Percentiles rank a stretch among this genome's conserved stretches.
Conservation (phyloP, 495 filamentous ascomycete genomes). For the Penicillium psychrofluorescens region DNA sequence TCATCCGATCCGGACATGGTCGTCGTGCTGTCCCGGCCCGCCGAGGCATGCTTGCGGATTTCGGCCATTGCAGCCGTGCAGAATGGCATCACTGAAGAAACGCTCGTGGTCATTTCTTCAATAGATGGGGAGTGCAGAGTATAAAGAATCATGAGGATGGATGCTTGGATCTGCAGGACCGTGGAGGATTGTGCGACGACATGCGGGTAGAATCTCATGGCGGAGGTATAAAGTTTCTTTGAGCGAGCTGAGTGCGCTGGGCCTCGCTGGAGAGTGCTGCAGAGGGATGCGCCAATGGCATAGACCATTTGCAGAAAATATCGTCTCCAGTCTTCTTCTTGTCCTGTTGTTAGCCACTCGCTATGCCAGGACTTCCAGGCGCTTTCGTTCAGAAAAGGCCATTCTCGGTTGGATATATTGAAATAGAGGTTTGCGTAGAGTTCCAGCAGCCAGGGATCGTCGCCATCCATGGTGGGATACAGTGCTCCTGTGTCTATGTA, state of each 20-base stretch:
- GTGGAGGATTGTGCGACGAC: slow-evolving; percentile 21
- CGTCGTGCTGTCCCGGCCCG: slow-evolving; percentile 3
- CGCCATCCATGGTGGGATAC: slow-evolving; percentile 7
- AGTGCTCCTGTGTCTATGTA: slow-evolving; percentile 6
- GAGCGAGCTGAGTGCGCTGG: slow-evolving; percentile 16
- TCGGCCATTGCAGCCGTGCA: slow-evolving; percentile 25
- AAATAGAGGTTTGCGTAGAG: slow-evolving; percentile 27
- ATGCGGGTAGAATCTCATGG: slow-evolving; percentile 22
- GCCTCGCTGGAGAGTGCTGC: slow-evolving; percentile 17
- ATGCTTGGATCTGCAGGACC: slow-evolving; percentile 26
- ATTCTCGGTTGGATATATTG: slow-evolving; percentile 24
- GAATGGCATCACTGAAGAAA: slow-evolving; percentile 26
- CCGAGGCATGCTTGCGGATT: slow-evolving; percentile 13
- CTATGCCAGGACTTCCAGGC: slow-evolving; percentile 20
- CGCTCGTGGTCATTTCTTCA: slow-evolving; percentile 21
- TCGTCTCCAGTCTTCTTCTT: slow-evolving; percentile 17
- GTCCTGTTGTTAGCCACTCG: slow-evolving; percentile 6
- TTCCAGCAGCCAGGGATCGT: slow-evolving; percentile 16
- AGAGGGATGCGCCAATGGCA: slow-evolving; percentile 24
- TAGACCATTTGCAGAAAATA: slow-evolving; percentile 27
- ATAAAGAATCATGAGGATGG: slow-evolving; percentile 25
- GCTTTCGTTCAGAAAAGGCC: slow-evolving; percentile 22
- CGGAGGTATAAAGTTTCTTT: slow-evolving; percentile 18
- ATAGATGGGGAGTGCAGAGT: slow-evolving; percentile 27
- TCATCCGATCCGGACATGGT: slow-evolving; percentile 6